A percentile compares a stretch with the other conserved stretches of the same genome.
Conservation (phyloP, 768 basidiomycete species). For the Leccinum variicolor region DNA sequence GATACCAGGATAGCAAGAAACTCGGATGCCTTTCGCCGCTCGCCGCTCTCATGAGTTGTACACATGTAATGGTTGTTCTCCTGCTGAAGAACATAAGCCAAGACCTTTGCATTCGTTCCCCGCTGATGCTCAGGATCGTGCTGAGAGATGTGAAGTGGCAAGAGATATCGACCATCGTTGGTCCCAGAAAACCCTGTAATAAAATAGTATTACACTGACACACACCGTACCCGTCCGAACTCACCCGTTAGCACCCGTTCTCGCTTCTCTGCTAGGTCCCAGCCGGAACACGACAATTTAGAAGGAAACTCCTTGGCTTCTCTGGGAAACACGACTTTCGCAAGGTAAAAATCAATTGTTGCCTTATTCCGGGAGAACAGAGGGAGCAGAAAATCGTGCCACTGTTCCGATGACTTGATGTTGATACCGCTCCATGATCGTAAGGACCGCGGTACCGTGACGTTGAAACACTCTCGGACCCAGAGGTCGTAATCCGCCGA, state of each 20-base stretch:
- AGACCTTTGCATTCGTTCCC: constrained; percentile 45
- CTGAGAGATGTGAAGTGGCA: constrained; percentile 35
- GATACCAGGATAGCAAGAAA: constrained; percentile 31
- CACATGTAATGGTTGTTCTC: constrained; percentile 20
- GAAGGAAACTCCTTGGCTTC: constrained; percentile 35
- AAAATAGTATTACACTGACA: not conserved
- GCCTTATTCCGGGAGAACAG: constrained; percentile 27
- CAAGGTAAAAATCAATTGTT: constrained; percentile 36
- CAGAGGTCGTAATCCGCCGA: constrained; percentile 30
- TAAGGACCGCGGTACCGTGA: constrained; percentile 24
- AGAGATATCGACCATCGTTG: constrained; percentile 37
- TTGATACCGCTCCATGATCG: constrained; percentile 22
- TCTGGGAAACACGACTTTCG: constrained; percentile 37
- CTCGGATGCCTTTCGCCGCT: constrained; percentile 9
- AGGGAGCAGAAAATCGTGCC: constrained; percentile 21
- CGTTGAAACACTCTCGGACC: constrained; percentile 16
- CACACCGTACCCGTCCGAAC: not conserved
- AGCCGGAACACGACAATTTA: constrained; percentile 33
- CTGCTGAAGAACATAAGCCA: constrained; percentile 29
- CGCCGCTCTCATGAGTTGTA: constrained; percentile 5
- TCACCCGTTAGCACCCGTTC: constrained; percentile 14
- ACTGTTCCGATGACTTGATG: constrained; percentile 27
- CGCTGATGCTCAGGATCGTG: constrained; percentile 26
- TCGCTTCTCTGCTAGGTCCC: constrained; percentile 34
- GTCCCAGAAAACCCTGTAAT: constrained; percentile 37